Conservation (phyloP, 805 yeast genomes). For the Yarrowia hollandica region DNA sequence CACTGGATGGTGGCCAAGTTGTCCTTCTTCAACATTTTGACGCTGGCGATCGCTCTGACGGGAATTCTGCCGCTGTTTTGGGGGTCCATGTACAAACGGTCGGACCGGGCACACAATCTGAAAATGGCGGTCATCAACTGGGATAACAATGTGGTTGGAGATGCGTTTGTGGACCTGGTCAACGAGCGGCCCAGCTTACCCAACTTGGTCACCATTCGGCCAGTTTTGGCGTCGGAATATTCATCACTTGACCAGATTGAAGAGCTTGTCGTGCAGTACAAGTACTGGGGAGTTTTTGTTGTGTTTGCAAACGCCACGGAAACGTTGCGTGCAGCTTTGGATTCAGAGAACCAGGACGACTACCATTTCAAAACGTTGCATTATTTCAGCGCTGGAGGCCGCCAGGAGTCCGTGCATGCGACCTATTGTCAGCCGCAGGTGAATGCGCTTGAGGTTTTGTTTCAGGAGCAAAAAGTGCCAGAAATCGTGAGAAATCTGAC, state of each 20-base stretch:
- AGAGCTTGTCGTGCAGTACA: slow-evolving; percentile 52
- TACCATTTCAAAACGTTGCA: slow-evolving; percentile 38
- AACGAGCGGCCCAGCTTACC: slow-evolving; percentile 32
- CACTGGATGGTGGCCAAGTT: slow-evolving; percentile 6
- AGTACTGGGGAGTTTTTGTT: slow-evolving; percentile 64
- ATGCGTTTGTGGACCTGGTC: slow-evolving; percentile 28
- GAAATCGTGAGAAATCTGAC: slow-evolving; percentile 38
- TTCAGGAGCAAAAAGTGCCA: slow-evolving; percentile 34
- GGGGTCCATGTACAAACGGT: slow-evolving; percentile 48
- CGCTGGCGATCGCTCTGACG: slow-evolving; percentile 34
- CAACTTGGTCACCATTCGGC: slow-evolving; percentile 40
- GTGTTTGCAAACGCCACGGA: slow-evolving; percentile 52
- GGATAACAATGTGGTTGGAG: slow-evolving; percentile 35
- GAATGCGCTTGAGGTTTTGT: slow-evolving; percentile 42
- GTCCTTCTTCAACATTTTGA: slow-evolving; percentile 11
- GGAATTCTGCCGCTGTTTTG: slow-evolving; percentile 50
- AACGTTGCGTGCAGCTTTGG: slow-evolving; percentile 46
- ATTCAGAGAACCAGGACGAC: slow-evolving; percentile 9
- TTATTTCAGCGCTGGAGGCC: slow-evolving; percentile 6
- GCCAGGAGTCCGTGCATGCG: slow-evolving; percentile 47
- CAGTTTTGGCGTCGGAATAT: slow-evolving; percentile 32
- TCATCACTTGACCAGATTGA: slow-evolving; percentile 46
- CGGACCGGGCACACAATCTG: slow-evolving; percentile 41
- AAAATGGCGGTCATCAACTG: slow-evolving; percentile 47
- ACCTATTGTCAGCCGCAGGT: slow-evolving; percentile 50